Conservation (phyloP, 805 yeast genomes). For the Sugiyamaella marilandica region DNA sequence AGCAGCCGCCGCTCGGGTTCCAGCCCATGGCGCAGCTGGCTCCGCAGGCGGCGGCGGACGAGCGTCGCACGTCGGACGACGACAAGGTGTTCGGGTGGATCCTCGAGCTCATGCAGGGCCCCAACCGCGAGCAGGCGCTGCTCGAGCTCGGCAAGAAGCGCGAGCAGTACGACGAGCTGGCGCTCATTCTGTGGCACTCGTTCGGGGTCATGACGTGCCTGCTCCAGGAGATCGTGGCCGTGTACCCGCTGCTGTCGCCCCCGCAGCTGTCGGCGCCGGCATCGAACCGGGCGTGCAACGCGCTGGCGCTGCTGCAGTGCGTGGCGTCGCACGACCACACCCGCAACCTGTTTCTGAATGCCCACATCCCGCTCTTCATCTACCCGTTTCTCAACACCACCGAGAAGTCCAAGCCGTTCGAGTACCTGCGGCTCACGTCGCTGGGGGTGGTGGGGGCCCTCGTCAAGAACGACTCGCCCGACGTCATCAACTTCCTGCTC, state of each 20-base stretch:
- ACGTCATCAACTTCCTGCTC: conserved; percentile 82
- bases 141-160: conserved; percentile 89
- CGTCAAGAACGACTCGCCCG: conserved; percentile 93
- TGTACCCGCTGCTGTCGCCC: conserved; percentile 85
- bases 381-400: conserved; percentile 93
- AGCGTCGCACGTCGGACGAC: conserved; percentile 44
- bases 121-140: conserved; percentile 87
- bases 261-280: conserved; percentile 80
- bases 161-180: conserved; percentile 91
- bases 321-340: conserved; percentile 95
- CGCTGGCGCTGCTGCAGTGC: conserved; percentile 89
- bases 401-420: conserved; percentile 88
- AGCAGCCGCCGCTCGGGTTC: conserved; percentile 1
- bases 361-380: conserved; percentile 86
- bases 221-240: conserved; percentile 82
- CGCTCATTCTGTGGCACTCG: conserved; percentile 89
- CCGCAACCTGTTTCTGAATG: conserved; percentile 73
- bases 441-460: conserved; percentile 96
- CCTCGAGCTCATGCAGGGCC: conserved; percentile 81
- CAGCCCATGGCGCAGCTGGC: conserved; percentile 1
- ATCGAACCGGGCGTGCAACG: conserved; percentile 91
- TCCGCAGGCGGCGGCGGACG: conserved; percentile 1
- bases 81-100: conserved; percentile 88
- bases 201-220: conserved; percentile 94
- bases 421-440: conserved; percentile 85